Base-by-base conservation (phyloP, 2,329 filamentous ascomycete species). In the Remersonia thermophila region DNA sequence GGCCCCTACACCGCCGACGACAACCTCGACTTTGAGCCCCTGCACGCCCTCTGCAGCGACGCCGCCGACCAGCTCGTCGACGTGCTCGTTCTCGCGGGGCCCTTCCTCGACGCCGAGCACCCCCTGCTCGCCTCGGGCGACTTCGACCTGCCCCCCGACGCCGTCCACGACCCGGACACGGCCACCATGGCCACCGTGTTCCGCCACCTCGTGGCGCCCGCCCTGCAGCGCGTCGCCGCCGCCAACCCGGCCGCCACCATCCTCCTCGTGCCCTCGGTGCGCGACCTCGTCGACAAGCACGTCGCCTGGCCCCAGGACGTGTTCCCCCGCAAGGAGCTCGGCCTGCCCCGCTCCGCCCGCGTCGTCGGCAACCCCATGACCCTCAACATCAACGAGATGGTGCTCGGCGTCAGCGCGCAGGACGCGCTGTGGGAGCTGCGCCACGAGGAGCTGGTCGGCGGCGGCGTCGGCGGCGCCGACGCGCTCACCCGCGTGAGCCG, bases 1-100 rank as follows among this genome's bases (percentile, higher is more conserved):
- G 91, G 91, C 0, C 91, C 91, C 0, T 98, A 93, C 58, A 94
- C 87, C 0, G 77, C 86, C 3, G 87, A 96, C 48, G 83, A 89
- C 51, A 93, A 93, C 52, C 76, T 98, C 31, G 81, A 86, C 46
- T 98, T 87, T 53, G 83, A 93, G 51, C 82, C 89, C 7, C 65
- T 98, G 2, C 77, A 86, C 50, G 76, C 83, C 20, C 69, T 98
- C 12, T 89, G 89, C 54, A 71, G 72, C 47, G 78, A 80, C 49
- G 86, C 87, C 7, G 77, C 76, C 12, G 76, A 84, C 45, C 73
- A 69, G 15, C 78, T 74, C 45, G 82, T 80, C 9, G 91, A 98
- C 55, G 73, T 75, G 3, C 61, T 98, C 18, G 70, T 96, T 30
- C 67, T 98, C 7, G 66, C 73, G 3, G 91, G 91, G 0, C 91